Evolutionary conservation across 2,329 filamentous ascomycete species (phyloP).

Genomic region (Apiospora malaysiana): DNA sequence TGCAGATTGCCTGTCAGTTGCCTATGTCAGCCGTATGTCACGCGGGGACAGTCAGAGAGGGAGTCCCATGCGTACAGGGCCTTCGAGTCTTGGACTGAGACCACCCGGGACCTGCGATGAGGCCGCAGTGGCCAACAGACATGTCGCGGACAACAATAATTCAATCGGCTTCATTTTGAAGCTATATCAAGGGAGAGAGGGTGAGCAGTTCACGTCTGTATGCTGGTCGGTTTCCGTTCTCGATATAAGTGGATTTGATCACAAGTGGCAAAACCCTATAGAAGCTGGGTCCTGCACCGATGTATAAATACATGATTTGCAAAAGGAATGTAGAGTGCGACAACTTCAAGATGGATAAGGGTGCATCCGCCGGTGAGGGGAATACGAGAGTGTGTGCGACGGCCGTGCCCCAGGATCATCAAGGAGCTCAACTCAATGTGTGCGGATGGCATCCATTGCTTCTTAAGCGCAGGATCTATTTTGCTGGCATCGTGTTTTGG

Average conservation of each 20-base stretch:
- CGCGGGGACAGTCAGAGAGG: background rate
- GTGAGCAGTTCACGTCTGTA: background rate
- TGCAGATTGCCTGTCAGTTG: background rate
- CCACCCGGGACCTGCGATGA: background rate
- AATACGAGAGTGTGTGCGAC: conserved; percentile 4
- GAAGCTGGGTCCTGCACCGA: background rate
- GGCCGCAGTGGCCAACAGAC: background rate
- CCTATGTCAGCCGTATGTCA: background rate
- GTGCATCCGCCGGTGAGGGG: background rate
- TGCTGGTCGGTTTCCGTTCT: background rate
- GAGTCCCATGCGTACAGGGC: background rate
- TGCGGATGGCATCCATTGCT: background rate
- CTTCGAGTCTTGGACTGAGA: background rate
- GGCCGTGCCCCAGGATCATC: background rate
- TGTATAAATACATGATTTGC: background rate
- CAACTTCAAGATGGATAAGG: background rate
- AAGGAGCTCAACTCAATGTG: background rate
- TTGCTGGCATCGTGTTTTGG: background rate
- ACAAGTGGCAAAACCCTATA: background rate
- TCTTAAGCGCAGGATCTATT: background rate
- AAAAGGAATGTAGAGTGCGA: background rate
- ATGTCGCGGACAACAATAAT: background rate
- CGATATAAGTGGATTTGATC: no score
- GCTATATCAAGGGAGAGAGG: background rate
- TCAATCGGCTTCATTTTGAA: background rate